phyloP scores from a whole-genome alignment of 306 rosid genomes.

The Phaseolus lunatus region DNA sequence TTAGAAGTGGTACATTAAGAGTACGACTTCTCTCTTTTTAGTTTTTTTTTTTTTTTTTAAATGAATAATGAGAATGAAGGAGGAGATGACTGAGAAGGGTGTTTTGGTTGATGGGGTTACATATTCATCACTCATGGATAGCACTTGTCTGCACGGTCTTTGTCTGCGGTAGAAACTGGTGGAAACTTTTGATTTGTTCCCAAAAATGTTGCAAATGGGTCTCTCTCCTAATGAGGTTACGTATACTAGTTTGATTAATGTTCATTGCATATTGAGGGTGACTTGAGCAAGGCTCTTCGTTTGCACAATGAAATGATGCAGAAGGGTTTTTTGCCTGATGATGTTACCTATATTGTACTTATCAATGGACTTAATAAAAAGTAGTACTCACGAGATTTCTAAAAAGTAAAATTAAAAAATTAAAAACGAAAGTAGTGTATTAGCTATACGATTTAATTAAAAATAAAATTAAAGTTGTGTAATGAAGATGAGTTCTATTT shows the following conservation, averaged over 20 bases:
- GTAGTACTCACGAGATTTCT: too few relatives aligned
- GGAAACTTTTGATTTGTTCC: slow-evolving; percentile 77
- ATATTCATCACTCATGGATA: slow-evolving; percentile 83
- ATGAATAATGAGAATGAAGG: too few relatives aligned
- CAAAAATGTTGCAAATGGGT: slow-evolving; percentile 65
- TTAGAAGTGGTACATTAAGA: too few relatives aligned
- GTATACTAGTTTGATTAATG: slow-evolving; percentile 87
- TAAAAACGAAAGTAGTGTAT: too few relatives aligned
- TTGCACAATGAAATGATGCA: slow-evolving; percentile 82
- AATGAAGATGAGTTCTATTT: too few relatives aligned
- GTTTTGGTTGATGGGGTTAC: slow-evolving; percentile 68
- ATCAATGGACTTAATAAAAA: slow-evolving; percentile 88
- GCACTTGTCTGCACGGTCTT: slow-evolving; percentile 85
- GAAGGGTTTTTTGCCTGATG: slow-evolving; percentile 82
- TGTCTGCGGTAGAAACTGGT: slow-evolving; percentile 65
- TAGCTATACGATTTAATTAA: too few relatives aligned
- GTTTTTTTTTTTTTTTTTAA: too few relatives aligned
- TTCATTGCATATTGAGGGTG: slow-evolving; percentile 78
- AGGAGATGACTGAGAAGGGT: slow-evolving; percentile 75
- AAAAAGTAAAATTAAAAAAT: too few relatives aligned
- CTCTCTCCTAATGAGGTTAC: slow-evolving; percentile 73
- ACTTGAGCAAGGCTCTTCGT: slow-evolving; percentile 69
- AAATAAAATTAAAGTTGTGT: too few relatives aligned
- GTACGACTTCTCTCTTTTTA: too few relatives aligned
- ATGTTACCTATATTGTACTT: slow-evolving; percentile 87